Base-by-base conservation (phyloP, 768 basidiomycete species). In the Obba rivulosa region DNA sequence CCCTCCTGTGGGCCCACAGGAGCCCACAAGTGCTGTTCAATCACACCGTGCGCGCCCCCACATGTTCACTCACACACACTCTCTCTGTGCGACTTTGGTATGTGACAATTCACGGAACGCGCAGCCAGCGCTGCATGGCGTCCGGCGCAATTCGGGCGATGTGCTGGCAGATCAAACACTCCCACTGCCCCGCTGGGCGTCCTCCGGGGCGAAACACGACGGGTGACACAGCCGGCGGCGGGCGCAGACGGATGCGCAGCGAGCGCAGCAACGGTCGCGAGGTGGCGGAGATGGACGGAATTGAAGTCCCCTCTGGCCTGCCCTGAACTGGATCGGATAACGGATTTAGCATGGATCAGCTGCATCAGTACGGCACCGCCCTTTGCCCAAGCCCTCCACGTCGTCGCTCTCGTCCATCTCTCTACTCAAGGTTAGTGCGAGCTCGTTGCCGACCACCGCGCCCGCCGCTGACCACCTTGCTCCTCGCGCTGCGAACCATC, bases 271-370 rank as follows among this genome's bases (percentile, higher is more conserved):
- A 25, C 41, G 34, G 38, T 17, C 35, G 34, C 25, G 34, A 36
- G 41, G 4, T 10, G 24, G 20, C n/a, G 22, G 23, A 28, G 39
- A 7, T 20, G 17, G 38, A 18, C 21, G 41, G 11, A 38, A 11
- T 14, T 17, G 44, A 28, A 9, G 46, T 31, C 28, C 28, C 28
- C 24, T 17, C 24, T 21, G 28, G 54, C 62, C 56, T 61, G 62
- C 62, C 62, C 62, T 63, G 49, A 63, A 63, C 40, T 49, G 39
- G 55, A 61, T 61, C 57, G 56, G 62, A 63, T 63, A 63, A 61
- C 51, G 58, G 41, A 54, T 38, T 47, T 53, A 47, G 50, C 42
- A 41, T 43, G 41, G 46, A 52, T 48, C 45, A 41, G 46, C 43
- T 36, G 46, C 41, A 20, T 44, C 43, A 53, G 54, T 52, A 50